Evolutionary conservation across 441 rosid species (phyloP).

Genomic region (Brassica balearica): DNA sequence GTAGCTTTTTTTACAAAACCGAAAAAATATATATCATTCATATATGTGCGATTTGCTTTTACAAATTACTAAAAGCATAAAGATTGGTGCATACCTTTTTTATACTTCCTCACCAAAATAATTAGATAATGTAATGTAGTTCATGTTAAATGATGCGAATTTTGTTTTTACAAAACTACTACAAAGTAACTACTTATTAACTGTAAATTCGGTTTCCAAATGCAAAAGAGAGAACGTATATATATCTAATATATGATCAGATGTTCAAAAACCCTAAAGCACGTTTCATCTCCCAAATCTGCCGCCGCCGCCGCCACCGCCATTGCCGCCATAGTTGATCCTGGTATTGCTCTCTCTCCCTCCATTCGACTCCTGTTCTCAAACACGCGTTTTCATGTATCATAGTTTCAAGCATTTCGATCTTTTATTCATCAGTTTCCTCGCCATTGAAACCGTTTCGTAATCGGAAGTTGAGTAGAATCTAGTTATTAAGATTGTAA

Average conservation of each 20-base stretch:
- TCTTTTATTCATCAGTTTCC: conserved; percentile 15
- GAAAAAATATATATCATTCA: no score
- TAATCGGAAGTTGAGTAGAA: conserved; percentile 6
- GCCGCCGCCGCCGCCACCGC: conserved; percentile 44
- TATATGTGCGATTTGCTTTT: not conserved
- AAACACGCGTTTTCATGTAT: conserved; percentile 7
- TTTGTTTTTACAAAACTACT: no score
- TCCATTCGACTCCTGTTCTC: conserved; percentile 12
- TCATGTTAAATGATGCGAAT: no score
- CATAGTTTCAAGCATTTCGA: conserved; percentile 39
- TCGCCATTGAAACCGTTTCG: conserved; percentile 18
- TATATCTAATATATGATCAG: not conserved
- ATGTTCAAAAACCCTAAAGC: conserved; percentile 48
- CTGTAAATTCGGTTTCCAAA: conserved; percentile 14
- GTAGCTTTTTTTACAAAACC: no score
- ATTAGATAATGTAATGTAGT: no score
- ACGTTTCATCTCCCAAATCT: conserved; percentile 17
- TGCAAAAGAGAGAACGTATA: conserved; percentile 30
- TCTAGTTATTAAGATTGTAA: not conserved
- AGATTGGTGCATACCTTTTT: not conserved
- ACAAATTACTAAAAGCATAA: not conserved
- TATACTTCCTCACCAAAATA: no score
- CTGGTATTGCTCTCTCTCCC: conserved; percentile 29
- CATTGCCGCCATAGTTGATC: conserved; percentile 43
- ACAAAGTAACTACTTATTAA: no score